phyloP scores from a whole-genome alignment of 768 basidiomycete species.

The Suillus subaureus region DNA sequence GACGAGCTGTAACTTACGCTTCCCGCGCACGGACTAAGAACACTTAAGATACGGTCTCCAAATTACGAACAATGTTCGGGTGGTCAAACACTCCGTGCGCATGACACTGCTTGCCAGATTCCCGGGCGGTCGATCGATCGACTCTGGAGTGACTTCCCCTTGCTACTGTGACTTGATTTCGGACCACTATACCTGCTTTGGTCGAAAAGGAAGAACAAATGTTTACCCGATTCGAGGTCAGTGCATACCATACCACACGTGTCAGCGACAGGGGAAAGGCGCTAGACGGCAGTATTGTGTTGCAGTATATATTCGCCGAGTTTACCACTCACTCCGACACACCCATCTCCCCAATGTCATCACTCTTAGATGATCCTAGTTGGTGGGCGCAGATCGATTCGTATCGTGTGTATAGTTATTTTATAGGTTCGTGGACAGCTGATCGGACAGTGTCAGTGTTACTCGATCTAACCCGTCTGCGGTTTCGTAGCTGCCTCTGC shows the following conservation, averaged over 20 bases:
- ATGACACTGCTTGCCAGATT: not conserved
- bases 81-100: not conserved
- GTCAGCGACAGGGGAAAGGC: not conserved
- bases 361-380: not conserved
- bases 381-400: not conserved
- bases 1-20: not conserved
- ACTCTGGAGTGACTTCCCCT: not conserved
- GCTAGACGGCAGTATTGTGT: not conserved
- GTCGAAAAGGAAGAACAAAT: not conserved
- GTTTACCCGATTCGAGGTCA: not conserved
- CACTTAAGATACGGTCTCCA: not conserved
- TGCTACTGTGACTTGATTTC: not conserved
- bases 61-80: not conserved
- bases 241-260: not conserved
- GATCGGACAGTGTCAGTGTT: not conserved
- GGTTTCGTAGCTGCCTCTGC: not conserved
- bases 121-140: not conserved
- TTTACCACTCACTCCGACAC: not conserved
- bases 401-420: not conserved
- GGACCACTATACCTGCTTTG: not conserved
- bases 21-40: not conserved
- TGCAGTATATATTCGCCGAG: not conserved
- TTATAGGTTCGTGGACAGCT: not conserved
- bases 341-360: not conserved
- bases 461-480: not conserved